Conservation (phyloP, 495 filamentous ascomycete genomes). For the Trichoderma reesei region DNA sequence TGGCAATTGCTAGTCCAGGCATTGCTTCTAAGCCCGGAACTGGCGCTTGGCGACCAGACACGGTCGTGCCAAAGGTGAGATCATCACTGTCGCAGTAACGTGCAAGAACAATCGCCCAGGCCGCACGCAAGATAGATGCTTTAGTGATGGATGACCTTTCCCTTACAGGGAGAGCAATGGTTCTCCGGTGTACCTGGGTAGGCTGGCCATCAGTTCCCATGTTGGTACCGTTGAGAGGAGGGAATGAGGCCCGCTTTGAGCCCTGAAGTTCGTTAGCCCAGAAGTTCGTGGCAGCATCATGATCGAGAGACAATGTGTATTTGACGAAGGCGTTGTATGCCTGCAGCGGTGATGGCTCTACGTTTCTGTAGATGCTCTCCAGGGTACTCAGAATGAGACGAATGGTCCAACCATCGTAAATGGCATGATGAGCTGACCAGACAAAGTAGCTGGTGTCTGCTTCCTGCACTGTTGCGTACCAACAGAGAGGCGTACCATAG, state of each 20-base stretch:
- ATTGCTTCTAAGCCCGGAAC: constrained; percentile 38
- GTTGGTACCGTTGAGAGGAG: not conserved
- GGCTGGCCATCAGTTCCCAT: too few species aligned
- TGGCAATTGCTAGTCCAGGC: constrained; percentile 47
- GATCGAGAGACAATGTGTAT: not conserved
- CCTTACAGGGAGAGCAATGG: not conserved
- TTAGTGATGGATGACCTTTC: constrained; percentile 24
- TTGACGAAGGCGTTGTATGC: not conserved
- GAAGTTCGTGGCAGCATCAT: constrained; percentile 5
- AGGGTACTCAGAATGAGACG: constrained; percentile 1
- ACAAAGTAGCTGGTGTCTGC: constrained; percentile 16
- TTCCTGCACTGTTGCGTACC: not conserved
- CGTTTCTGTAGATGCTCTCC: not conserved
- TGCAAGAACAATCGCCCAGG: constrained; percentile 35
- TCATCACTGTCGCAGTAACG: constrained; percentile 28
- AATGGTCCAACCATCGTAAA: constrained; percentile 15
- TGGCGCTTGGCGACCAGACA: constrained; percentile 38
- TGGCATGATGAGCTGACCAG: constrained; percentile 10
- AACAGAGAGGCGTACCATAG: not conserved
- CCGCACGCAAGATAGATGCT: constrained; percentile 35
- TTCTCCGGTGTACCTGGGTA: constrained; percentile 13
- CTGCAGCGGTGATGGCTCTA: not conserved
- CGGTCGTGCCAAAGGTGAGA: constrained; percentile 37
- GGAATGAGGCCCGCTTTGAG: constrained; percentile 20
- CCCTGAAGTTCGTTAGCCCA: constrained; percentile 16